These are phyloP conservation scores for Plectosphaerella sp. DNA, from an alignment of 2,329 filamentous ascomycete species.

Conservation along the genomic window DNA sequence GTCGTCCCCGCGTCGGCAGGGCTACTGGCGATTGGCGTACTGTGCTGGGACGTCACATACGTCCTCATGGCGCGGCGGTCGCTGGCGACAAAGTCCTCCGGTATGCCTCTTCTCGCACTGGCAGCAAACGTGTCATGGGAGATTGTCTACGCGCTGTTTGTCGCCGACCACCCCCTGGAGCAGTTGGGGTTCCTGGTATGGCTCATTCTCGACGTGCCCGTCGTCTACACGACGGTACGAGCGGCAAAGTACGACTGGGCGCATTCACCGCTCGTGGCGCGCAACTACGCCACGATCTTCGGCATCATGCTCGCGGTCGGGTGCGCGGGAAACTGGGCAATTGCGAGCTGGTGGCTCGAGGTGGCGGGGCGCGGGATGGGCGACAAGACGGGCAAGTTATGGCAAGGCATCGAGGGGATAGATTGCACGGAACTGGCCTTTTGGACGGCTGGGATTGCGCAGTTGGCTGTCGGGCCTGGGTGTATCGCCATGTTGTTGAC, in stretches of 20 bases:
- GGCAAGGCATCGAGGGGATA: conserved; percentile 30
- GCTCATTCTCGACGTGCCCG: conserved; percentile 42
- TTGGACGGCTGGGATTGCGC: conserved; percentile 40
- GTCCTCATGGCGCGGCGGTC: conserved; percentile 41
- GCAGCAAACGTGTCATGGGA: conserved; percentile 49
- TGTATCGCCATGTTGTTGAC: conserved; percentile 38
- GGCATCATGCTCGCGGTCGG: conserved; percentile 28
- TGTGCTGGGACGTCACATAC: conserved; percentile 38
- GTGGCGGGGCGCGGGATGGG: conserved; percentile 33
- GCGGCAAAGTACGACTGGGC: conserved; percentile 39
- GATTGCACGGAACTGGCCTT: conserved; percentile 47
- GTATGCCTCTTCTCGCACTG: conserved; percentile 44
- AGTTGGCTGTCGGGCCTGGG: conserved; percentile 33
- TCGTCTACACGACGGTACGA: conserved; percentile 41
- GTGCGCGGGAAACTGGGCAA: conserved; percentile 31
- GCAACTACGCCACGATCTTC: conserved; percentile 33
- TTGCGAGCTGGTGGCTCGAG: conserved; percentile 43
- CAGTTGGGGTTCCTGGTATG: conserved; percentile 38
- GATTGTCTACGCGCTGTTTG: conserved; percentile 41
- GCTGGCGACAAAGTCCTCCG: conserved; percentile 40
- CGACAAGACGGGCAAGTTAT: conserved; percentile 41
- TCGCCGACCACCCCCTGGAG: conserved; percentile 39
- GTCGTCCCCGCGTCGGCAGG: conserved; percentile 28
- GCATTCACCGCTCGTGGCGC: conserved; percentile 32
- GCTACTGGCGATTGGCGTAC: conserved; percentile 30